These are phyloP conservation scores for Penicillium aurantiogriseum DNA, from an alignment of 2,329 filamentous ascomycete genomes.

Conservation along the genomic window DNA sequence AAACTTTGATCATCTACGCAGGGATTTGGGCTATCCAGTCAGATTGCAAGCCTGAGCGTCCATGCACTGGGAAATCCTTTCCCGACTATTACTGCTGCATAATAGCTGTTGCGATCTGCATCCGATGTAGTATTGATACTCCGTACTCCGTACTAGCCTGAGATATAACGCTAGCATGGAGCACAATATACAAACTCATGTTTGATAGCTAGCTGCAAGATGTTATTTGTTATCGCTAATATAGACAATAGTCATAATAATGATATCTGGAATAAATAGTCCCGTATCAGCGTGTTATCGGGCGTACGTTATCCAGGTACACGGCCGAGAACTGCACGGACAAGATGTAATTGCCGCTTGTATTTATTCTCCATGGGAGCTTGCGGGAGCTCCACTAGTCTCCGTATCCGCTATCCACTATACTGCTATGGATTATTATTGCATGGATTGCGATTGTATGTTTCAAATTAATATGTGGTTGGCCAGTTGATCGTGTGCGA, in stretches of 20 bases:
- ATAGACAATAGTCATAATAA: neutral
- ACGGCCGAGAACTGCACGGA: neutral
- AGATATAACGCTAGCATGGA: neutral
- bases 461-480: constrained; percentile 3
- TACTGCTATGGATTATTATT: neutral
- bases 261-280: neutral
- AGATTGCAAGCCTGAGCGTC: constrained; percentile 1
- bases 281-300: constrained; percentile 1
- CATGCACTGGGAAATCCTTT: neutral
- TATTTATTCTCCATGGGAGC: neutral
- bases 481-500: neutral
- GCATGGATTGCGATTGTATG: neutral
- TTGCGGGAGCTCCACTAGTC: neutral
- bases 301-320: neutral
- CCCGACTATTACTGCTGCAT: neutral
- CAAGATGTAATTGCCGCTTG: neutral
- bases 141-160: neutral
- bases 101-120: neutral
- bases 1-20: constrained; percentile 19
- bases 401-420: neutral
- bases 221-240: neutral
- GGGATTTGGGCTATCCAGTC: constrained; percentile 13
- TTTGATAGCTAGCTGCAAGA: neutral
- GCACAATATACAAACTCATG: neutral
- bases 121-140: neutral